Conservation (phyloP, 257 asterid genomes). For the Lavandula angustifolia region DNA sequence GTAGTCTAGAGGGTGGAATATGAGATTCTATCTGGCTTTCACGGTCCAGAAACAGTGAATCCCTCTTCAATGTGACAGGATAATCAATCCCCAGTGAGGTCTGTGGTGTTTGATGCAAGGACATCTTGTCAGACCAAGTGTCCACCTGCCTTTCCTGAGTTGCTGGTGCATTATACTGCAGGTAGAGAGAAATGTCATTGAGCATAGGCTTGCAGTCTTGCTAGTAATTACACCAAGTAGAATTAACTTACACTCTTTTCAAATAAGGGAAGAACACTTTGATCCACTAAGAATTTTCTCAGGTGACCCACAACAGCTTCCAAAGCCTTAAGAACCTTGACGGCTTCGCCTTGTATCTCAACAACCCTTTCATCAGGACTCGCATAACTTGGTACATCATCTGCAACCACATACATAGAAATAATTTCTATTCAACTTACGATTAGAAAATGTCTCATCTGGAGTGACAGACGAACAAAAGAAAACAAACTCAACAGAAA, state of each 20-base stretch:
- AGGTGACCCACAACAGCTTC: conserved; percentile 77
- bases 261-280: conserved; percentile 72
- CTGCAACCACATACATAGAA: conserved; percentile 40
- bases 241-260: conserved; percentile 67
- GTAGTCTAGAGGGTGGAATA: conserved; percentile 46
- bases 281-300: conserved; percentile 86
- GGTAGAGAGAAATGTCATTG: conserved; percentile 22
- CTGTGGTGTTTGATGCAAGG: conserved; percentile 44
- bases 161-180: conserved; percentile 53
- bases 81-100: conserved; percentile 49
- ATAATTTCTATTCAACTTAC: conserved; percentile 21
- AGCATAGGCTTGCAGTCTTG: conserved; percentile 6
- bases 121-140: conserved; percentile 59
- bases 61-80: conserved; percentile 59
- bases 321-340: conserved; percentile 72
- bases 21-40: conserved; percentile 58
- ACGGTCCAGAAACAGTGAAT: conserved; percentile 50
- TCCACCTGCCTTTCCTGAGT: conserved; percentile 65
- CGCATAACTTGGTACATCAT: conserved; percentile 67
- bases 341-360: conserved; percentile 81
- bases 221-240: conserved; percentile 12
- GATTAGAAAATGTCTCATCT: conserved; percentile 14
- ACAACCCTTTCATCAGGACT: conserved; percentile 78
- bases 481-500: conserved; percentile 9
- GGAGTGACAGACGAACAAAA: neutral